These are phyloP conservation scores for Aspergillus latus DNA, from an alignment of 2,329 filamentous ascomycete genomes.

Conservation along the genomic window DNA sequence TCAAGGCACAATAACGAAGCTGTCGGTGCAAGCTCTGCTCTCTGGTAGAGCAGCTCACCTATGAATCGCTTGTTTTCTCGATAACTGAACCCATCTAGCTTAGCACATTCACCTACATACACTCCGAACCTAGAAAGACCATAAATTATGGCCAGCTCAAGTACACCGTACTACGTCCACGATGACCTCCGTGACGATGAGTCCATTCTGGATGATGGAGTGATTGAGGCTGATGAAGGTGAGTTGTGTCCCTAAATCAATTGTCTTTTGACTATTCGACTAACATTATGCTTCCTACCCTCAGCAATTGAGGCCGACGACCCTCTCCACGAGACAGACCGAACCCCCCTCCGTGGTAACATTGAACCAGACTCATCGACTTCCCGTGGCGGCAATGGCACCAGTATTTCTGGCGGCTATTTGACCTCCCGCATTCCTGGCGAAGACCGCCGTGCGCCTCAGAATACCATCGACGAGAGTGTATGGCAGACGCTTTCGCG, in stretches of 20 bases:
- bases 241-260: constrained; percentile 22
- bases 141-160: constrained; percentile 33
- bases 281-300: background rate
- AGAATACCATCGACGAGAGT: constrained; percentile 93
- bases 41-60: constrained; percentile 17
- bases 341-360: constrained; percentile 79
- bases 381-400: constrained; percentile 40
- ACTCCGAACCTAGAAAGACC: background rate
- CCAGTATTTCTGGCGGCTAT: constrained; percentile 72
- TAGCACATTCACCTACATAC: constrained; percentile 3
- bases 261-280: background rate
- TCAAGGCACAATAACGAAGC: background rate
- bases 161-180: constrained; percentile 47
- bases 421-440: constrained; percentile 87
- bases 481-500: constrained; percentile 97
- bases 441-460: constrained; percentile 84
- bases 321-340: constrained; percentile 69
- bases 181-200: constrained; percentile 59
- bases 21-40: background rate
- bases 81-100: background rate
- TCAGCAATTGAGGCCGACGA: constrained; percentile 89
- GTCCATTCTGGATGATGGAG: constrained; percentile 65
- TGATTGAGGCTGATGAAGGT: constrained; percentile 81
- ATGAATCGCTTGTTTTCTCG: background rate
- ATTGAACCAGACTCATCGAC: constrained; percentile 62